A percentile compares a stretch with the other conserved stretches of the same genome.
phyloP scores from a whole-genome alignment of 2,329 filamentous ascomycete genomes.

The Alternaria brassicae region DNA sequence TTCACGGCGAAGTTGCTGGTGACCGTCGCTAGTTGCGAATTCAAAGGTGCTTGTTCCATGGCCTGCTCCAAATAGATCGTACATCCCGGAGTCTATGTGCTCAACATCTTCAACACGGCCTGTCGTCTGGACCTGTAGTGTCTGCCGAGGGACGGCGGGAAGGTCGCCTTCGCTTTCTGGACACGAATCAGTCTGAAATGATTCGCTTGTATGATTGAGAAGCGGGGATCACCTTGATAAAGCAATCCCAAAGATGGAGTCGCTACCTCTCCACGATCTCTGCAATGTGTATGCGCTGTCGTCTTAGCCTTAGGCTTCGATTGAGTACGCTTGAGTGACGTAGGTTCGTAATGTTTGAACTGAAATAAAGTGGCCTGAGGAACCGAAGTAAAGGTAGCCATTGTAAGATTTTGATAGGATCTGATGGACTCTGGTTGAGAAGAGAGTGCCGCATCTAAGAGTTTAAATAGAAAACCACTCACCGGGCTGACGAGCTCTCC shows the following conservation, averaged over 20 bases:
- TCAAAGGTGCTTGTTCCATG: not conserved
- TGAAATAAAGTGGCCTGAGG: not conserved
- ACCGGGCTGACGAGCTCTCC: not conserved
- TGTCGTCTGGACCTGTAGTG: not conserved
- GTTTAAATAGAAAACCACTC: constrained; percentile 8
- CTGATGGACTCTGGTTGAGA: constrained; percentile 3
- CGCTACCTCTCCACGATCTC: not conserved
- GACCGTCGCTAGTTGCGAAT: not conserved
- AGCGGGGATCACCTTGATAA: not conserved
- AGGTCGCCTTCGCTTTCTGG: not conserved
- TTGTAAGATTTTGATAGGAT: constrained; percentile 1
- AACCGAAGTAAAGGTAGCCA: constrained; percentile 9
- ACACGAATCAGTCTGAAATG: not conserved
- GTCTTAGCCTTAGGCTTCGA: constrained; percentile 1
- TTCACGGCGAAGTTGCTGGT: not conserved
- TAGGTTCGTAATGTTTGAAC: constrained; percentile 1
- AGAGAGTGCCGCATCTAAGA: not conserved
- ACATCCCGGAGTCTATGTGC: not conserved
- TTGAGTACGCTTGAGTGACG: not conserved
- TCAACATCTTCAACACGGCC: not conserved
- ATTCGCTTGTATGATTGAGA: not conserved
- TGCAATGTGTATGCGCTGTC: not conserved
- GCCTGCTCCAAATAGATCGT: not conserved
- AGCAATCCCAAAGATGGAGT: not conserved
- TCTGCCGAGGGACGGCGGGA: not conserved